These are phyloP conservation scores for Ceratobasidium sp. DNA, from an alignment of 1,284 basidiomycete genomes.

Conservation along the genomic window DNA sequence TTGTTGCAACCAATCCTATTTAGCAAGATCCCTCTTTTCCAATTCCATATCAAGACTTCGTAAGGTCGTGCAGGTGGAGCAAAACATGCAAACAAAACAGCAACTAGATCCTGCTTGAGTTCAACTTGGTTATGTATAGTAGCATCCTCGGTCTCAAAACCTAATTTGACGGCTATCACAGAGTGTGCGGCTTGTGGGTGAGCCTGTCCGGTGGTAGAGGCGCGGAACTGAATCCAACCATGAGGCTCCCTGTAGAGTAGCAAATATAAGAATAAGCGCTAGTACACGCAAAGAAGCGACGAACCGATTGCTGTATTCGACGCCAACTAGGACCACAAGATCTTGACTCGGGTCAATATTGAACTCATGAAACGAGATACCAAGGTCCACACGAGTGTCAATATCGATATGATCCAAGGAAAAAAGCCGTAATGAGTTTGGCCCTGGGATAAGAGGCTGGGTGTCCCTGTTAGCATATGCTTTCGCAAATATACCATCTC, in stretches of 20 bases:
- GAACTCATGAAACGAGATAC: background rate
- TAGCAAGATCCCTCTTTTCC: constrained; percentile 4
- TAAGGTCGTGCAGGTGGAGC: background rate
- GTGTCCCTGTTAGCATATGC: background rate
- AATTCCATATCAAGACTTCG: constrained; percentile 43
- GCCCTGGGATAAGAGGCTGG: background rate
- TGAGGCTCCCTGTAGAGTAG: background rate
- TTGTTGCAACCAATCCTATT: constrained; percentile 6
- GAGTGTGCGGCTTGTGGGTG: constrained; percentile 20
- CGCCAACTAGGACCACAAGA: background rate
- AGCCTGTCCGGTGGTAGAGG: background rate
- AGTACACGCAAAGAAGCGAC: background rate
- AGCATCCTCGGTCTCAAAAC: background rate
- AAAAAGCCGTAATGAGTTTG: background rate
- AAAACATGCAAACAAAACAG: background rate
- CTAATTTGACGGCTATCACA: background rate
- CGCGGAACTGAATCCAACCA: constrained; percentile 11
- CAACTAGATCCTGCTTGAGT: constrained; percentile 16
- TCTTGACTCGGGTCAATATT: constrained; percentile 14
- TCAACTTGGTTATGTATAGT: background rate
- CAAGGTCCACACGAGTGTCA: background rate
- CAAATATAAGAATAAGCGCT: background rate
- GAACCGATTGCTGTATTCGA: constrained; percentile 1
- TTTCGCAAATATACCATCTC: background rate
- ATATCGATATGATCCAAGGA: background rate